Evolutionary conservation across 169 alveolate species (phyloP).

Genomic region (Cytauxzoon felis): DNA sequence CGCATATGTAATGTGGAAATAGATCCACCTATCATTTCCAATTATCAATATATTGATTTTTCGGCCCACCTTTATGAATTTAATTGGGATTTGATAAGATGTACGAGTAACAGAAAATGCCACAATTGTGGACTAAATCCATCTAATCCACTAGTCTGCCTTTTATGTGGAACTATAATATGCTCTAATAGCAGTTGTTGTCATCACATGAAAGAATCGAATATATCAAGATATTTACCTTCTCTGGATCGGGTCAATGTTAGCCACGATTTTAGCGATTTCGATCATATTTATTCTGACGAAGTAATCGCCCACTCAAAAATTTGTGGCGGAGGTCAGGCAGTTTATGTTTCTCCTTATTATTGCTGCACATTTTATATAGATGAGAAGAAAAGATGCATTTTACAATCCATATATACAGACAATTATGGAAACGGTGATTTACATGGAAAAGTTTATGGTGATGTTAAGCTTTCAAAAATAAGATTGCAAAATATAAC

Average conservation of each 20-base stretch:
- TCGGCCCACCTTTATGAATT: slow-evolving; percentile 13
- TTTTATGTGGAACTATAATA: slow-evolving; percentile 49
- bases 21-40: slow-evolving; percentile 37
- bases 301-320: slow-evolving; percentile 41
- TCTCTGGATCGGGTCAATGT: slow-evolving; percentile 9
- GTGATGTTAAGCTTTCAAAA: slow-evolving; percentile 29
- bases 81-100: slow-evolving; percentile 41
- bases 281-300: slow-evolving; percentile 14
- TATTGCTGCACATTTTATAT: slow-evolving; percentile 33
- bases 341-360: slow-evolving; percentile 54
- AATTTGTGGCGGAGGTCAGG: slow-evolving; percentile 58
- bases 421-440: slow-evolving; percentile 58
- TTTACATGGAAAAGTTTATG: slow-evolving; percentile 51
- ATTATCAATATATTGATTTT: slow-evolving; percentile 25
- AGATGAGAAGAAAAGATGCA: slow-evolving; percentile 24
- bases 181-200: slow-evolving; percentile 47
- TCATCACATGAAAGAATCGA: slow-evolving; percentile 12
- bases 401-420: slow-evolving; percentile 25
- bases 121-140: slow-evolving; percentile 49
- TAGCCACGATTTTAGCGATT: background rate
- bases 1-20: slow-evolving; percentile 44
- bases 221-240: slow-evolving; percentile 1
- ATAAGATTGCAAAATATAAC: slow-evolving; percentile 12
- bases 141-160: slow-evolving; percentile 50
- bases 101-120: slow-evolving; percentile 26